Evolutionary conservation across 805 yeast genomes (phyloP), one percentile per base, ranked within the genome.

Genomic region (Candida mattraensis): DNA sequence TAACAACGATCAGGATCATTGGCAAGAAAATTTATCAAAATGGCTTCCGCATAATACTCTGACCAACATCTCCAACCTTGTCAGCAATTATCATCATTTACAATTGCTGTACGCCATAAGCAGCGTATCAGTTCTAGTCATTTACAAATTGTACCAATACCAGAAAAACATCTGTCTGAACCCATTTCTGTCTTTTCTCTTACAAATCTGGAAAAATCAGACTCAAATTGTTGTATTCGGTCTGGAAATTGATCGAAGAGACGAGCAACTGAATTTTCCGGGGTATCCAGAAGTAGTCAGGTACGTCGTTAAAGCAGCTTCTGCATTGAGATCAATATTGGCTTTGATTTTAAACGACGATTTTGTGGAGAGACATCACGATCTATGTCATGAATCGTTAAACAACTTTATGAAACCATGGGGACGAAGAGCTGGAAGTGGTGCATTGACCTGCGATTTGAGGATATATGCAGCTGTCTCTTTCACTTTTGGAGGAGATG

Each of bases 121-220:
- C 26, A 62, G 67, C 5, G 65, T 70, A 20, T 59, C 69, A 2
- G 60, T 72, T 2, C 65, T 66, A 33, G 54, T 69, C 5, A 70
- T 76, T 19, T 62, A 65, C 49, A 73, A 71, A 42, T 44, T 74
- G 5, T 70, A 67, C 47, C 47, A 40, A 9, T 44, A 47, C 19
- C 55, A 54, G 8, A 61, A 62, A 31, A 72, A 69, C 40, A 50
- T 73, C 5, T 66, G 71, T 14, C 44, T 75, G 33, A 81, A 81
- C 49, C 93, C 93, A 14, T 84, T 80, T 49, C 51, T 78, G 30
- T 72, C 73, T 14, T 66, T 69, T 30, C 72, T 79, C 41, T 60
- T 81, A 7, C 74, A 75, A 30, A 51, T 76, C 5, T 84, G 93
- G 91, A 79, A 80, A 47, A 69, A 74, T 26, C 76, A 78, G 48